Evolutionary conservation across 2,329 filamentous ascomycete species (phyloP), one percentile per base, ranked within the genome.

Genomic region (Exophiala sp.): DNA sequence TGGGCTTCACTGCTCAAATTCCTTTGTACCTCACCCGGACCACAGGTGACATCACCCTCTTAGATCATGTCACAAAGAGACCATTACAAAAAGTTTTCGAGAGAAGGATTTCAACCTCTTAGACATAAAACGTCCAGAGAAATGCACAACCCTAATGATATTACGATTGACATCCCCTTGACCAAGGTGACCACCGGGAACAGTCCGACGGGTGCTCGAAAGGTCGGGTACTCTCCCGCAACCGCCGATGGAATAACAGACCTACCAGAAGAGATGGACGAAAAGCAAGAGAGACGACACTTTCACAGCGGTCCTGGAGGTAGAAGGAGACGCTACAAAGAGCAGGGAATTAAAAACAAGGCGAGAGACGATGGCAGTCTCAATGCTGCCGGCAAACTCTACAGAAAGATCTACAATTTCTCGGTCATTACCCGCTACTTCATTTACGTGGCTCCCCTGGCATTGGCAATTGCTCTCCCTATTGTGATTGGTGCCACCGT

Each of bases 381-480:
- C 59, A 85, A 77, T 39, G 72, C 72, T 45, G 80, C 85, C 75
- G 83, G 83, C 46, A 75, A 72, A 57, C 66, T 86, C 51, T 86
- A 86, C 70, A 75, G 75, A 63, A 80, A 79, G 63, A 76, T 86
- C 50, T 69, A 83, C 61, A 78, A 84, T 63, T 85, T 81, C 69
- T 84, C 81, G 51, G 78, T 85, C 57, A 62, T 86, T 62, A 85
- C 82, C 44, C 75, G 83, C 43, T 86, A 86, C 65, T 75, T 85
- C 65, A 74, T 85, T 57, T 86, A 85, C 62, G 79, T 86, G 21
- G 66, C 78, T 20, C 83, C 83, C 0, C 56, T 86, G 39, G 82
- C 78, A 3, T 54, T 78, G 4, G 61, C 80, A n/a, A 75, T 86
- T 52, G 81, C 83, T 1, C 73, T 86, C 38, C 83, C 83, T 5